These are phyloP conservation scores for Alternaria postmessia DNA, from an alignment of 2,329 filamentous ascomycete species.

Conservation along the genomic window DNA sequence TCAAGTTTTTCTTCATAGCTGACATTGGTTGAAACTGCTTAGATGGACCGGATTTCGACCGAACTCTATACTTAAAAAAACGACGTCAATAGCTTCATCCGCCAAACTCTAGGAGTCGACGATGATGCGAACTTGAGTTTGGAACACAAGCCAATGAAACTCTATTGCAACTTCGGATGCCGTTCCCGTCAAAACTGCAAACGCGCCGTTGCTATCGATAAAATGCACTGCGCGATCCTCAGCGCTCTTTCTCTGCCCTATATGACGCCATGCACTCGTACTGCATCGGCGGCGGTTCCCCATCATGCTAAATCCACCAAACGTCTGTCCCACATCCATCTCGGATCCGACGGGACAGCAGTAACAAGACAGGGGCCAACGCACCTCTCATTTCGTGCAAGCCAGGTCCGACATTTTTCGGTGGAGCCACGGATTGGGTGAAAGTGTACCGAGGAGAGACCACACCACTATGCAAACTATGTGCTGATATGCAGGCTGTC, in stretches of 20 bases:
- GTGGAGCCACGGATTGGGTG: neutral
- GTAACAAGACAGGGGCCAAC: slow-evolving; percentile 11
- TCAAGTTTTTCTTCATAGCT: neutral
- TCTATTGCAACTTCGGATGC: neutral
- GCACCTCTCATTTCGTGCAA: neutral
- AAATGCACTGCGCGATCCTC: neutral
- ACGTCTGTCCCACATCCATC: neutral
- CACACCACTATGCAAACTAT: neutral
- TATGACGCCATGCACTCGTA: slow-evolving; percentile 9
- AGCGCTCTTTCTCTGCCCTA: slow-evolving; percentile 11
- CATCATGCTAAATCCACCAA: slow-evolving; percentile 2
- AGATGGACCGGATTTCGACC: neutral
- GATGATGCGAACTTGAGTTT: neutral
- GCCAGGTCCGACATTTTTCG: slow-evolving; percentile 3
- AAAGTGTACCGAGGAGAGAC: slow-evolving; percentile 1
- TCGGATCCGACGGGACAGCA: neutral
- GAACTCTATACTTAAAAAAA: neutral
- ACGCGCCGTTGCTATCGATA: slow-evolving; percentile 11
- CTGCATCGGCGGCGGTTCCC: slow-evolving; percentile 1
- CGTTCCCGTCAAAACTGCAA: neutral
- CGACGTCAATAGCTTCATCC: neutral
- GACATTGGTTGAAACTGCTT: neutral
- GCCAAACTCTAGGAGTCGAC: neutral
- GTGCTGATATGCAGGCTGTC: neutral
- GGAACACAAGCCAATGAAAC: neutral